Conservation (phyloP, 139 green algal genomes). For the Coelastrella sp. region DNA sequence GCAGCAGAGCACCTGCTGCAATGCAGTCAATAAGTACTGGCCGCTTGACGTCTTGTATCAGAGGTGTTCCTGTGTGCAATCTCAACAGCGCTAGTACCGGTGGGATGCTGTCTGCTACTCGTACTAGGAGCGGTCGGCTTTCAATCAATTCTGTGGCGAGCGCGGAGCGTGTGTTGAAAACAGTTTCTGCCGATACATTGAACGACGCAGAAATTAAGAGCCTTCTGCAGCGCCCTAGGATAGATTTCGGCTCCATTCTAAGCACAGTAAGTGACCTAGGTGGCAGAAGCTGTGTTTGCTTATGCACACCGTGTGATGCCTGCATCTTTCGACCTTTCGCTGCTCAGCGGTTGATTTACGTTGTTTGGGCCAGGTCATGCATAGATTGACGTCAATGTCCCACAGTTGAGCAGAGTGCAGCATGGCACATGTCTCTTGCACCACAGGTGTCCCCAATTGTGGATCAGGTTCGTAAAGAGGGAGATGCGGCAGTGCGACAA, state of each 20-base stretch:
- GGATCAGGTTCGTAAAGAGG: slow-evolving; percentile 82
- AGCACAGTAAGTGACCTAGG: slow-evolving; percentile 68
- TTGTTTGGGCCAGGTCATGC: neutral
- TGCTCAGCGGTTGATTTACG: neutral
- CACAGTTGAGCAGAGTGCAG: neutral
- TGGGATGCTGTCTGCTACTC: neutral
- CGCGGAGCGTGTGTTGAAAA: slow-evolving; percentile 38
- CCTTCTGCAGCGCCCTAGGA: slow-evolving; percentile 78
- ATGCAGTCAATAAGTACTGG: neutral
- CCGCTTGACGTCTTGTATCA: neutral
- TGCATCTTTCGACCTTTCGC: neutral
- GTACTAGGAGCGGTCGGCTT: slow-evolving; percentile 29
- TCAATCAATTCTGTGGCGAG: slow-evolving; percentile 10
- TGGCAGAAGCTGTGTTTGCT: neutral
- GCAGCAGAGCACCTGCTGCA: neutral
- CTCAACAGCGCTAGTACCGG: neutral
- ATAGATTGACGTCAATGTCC: neutral
- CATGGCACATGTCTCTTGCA: neutral
- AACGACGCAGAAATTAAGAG: slow-evolving; percentile 54
- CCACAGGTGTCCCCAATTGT: slow-evolving; percentile 91
- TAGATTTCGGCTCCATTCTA: slow-evolving; percentile 94
- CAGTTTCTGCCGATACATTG: slow-evolving; percentile 46
- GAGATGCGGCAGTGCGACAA: slow-evolving; percentile 92
- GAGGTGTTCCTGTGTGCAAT: neutral
- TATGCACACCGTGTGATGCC: neutral